Percentiles rank a stretch among this genome's conserved stretches.
Conservation (phyloP, 495 filamentous ascomycete genomes). For the Tuber melanosporum region DNA sequence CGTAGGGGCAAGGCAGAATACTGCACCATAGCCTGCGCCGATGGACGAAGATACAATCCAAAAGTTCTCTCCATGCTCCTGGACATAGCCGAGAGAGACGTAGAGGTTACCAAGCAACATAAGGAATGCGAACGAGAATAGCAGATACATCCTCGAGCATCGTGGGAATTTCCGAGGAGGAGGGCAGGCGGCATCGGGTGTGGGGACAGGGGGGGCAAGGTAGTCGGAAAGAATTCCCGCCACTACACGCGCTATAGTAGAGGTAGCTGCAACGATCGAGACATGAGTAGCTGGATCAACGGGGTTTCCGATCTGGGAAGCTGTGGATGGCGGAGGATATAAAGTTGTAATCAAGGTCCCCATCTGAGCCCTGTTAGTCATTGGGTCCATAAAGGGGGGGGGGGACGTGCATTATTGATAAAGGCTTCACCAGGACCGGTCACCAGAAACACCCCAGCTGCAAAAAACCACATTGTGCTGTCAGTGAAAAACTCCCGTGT, state of each 20-base stretch:
- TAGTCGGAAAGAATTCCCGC: conserved; percentile 84
- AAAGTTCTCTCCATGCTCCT: conserved; percentile 64
- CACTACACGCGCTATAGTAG: conserved; percentile 77
- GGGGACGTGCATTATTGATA: conserved; percentile 68
- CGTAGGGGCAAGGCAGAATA: conserved; percentile 87
- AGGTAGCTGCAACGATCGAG: conserved; percentile 81
- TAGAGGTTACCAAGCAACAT: conserved; percentile 72
- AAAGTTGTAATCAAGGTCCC: conserved; percentile 89
- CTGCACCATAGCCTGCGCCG: conserved; percentile 85
- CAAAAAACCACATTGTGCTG: conserved; percentile 92
- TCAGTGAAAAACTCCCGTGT: conserved; percentile 77
- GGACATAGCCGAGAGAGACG: conserved; percentile 65
- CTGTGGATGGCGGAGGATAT: conserved; percentile 54
- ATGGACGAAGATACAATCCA: conserved; percentile 75
- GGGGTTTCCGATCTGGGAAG: conserved; percentile 37
- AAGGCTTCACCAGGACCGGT: conserved; percentile 93
- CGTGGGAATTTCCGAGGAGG: conserved; percentile 46
- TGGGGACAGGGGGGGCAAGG: conserved; percentile 62
- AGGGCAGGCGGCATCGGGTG: conserved; percentile 34
- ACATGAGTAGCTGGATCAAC: conserved; percentile 82
- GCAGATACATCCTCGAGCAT: conserved; percentile 71
- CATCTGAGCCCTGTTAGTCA: conserved; percentile 48
- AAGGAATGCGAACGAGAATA: conserved; percentile 65
- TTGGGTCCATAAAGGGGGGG: neutral
- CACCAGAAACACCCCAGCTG: conserved; percentile 87